Conservation (phyloP, 192 early-diverging fungal species). For the Jimgerdemannia flammicorona region DNA sequence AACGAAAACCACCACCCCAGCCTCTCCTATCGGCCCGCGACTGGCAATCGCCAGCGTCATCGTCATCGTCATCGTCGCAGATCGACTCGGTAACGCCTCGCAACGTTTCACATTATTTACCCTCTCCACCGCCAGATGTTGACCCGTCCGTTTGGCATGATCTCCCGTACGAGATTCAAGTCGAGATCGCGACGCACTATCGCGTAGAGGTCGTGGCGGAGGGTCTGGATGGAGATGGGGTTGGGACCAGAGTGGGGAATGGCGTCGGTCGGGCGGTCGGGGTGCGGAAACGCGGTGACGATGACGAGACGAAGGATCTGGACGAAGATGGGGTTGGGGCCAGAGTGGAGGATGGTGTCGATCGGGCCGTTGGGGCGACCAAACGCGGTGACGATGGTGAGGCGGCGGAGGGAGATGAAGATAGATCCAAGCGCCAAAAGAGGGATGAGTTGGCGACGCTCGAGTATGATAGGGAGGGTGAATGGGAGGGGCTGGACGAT, state of each 20-base stretch:
- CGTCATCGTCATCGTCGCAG: not conserved
- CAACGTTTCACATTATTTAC: not conserved
- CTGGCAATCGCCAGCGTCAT: not conserved
- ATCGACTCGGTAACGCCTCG: not conserved
- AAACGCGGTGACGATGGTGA: not conserved
- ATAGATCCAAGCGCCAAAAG: not conserved
- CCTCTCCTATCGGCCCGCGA: not conserved
- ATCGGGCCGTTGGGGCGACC: not conserved
- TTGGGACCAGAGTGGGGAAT: not conserved
- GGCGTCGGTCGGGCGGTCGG: not conserved
- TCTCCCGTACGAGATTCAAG: conserved; percentile 9
- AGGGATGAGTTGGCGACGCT: not conserved
- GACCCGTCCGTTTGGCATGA: conserved; percentile 9
- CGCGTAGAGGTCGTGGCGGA: not conserved
- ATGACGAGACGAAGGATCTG: not conserved
- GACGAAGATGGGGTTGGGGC: not conserved
- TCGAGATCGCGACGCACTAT: conserved; percentile 3
- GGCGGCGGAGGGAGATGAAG: not conserved
- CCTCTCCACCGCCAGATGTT: conserved; percentile 1
- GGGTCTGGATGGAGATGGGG: not conserved
- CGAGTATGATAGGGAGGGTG: not conserved
- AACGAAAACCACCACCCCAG: not conserved
- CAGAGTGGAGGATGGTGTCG: not conserved
- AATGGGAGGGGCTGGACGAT: not conserved
- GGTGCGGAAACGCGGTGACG: not conserved